These are phyloP conservation scores for Dendrobium chrysotoxum DNA, from an alignment of 106 monocot genomes.

Conservation along the genomic window DNA sequence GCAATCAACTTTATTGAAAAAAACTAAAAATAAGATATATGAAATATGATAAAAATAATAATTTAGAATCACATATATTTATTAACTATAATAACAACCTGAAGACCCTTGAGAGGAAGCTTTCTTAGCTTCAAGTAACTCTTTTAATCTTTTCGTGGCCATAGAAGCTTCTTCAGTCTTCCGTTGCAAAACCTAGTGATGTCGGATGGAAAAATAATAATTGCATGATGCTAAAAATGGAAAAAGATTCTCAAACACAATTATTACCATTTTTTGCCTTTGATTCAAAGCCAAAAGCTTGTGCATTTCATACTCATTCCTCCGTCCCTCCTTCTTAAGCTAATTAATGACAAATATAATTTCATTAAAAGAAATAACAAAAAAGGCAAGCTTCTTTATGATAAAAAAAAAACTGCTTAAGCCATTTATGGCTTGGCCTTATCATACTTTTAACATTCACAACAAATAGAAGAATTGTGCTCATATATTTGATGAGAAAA, in stretches of 20 bases:
- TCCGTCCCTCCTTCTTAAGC: slow-evolving; percentile 96
- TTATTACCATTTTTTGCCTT: slow-evolving; percentile 86
- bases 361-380: not conserved
- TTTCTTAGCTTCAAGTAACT: slow-evolving; percentile 78
- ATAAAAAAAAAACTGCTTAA: not conserved
- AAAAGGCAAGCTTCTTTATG: not conserved
- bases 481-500: too few relatives aligned
- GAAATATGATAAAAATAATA: not conserved
- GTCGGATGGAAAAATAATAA: not conserved
- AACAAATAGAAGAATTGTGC: too few relatives aligned
- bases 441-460: not conserved
- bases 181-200: slow-evolving; percentile 75
- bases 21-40: not conserved
- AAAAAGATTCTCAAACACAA: not conserved
- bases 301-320: slow-evolving; percentile 98
- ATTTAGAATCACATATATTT: not conserved
- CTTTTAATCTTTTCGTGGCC: slow-evolving; percentile 85
- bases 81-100: slow-evolving; percentile 24
- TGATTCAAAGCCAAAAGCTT: slow-evolving; percentile 87
- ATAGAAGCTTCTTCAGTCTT: slow-evolving; percentile 94
- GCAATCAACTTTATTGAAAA: not conserved
- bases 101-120: slow-evolving; percentile 50
- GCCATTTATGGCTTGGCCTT: not conserved
- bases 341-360: slow-evolving; percentile 14
- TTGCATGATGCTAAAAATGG: not conserved